A percentile compares a stretch with the other conserved stretches of the same genome.
These are phyloP conservation scores for Camelina neglecta DNA, from an alignment of 345 rosid genomes.

Conservation along the genomic window DNA sequence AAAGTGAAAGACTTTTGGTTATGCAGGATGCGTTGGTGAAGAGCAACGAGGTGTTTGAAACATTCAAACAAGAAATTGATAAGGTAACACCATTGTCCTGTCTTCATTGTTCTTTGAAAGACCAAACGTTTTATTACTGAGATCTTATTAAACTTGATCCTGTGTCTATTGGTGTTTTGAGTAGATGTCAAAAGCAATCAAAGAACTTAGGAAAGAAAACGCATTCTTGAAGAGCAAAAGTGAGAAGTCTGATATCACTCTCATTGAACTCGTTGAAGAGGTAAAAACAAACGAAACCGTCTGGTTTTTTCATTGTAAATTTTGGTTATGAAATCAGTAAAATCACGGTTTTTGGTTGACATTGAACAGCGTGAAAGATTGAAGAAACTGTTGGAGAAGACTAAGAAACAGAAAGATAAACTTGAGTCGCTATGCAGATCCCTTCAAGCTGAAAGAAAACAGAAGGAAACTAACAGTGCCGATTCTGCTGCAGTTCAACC, in stretches of 20 bases:
- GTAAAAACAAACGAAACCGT: slow-evolving; percentile 43
- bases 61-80: slow-evolving; percentile 93
- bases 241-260: slow-evolving; percentile 78
- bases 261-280: slow-evolving; percentile 87
- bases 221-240: slow-evolving; percentile 83
- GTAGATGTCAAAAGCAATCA: slow-evolving; percentile 88
- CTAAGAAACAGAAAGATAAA: slow-evolving; percentile 90
- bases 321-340: slow-evolving; percentile 1
- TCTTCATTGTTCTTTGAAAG: slow-evolving; percentile 3
- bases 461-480: slow-evolving; percentile 38
- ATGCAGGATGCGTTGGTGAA: slow-evolving; percentile 89
- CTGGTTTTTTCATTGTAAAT: background rate
- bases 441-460: slow-evolving; percentile 93
- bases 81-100: slow-evolving; percentile 53
- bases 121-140: background rate
- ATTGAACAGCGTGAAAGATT: slow-evolving; percentile 65
- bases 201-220: slow-evolving; percentile 89
- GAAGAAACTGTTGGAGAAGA: slow-evolving; percentile 84
- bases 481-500: slow-evolving; percentile 31
- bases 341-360: background rate
- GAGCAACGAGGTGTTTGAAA: slow-evolving; percentile 95
- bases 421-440: slow-evolving; percentile 89
- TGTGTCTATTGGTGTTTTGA: slow-evolving; percentile 23
- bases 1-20: slow-evolving; percentile 14
- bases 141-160: slow-evolving; percentile 3